Base-by-base conservation (phyloP, 1,139 yeast genomes). In the Diutina mesorugosa region DNA sequence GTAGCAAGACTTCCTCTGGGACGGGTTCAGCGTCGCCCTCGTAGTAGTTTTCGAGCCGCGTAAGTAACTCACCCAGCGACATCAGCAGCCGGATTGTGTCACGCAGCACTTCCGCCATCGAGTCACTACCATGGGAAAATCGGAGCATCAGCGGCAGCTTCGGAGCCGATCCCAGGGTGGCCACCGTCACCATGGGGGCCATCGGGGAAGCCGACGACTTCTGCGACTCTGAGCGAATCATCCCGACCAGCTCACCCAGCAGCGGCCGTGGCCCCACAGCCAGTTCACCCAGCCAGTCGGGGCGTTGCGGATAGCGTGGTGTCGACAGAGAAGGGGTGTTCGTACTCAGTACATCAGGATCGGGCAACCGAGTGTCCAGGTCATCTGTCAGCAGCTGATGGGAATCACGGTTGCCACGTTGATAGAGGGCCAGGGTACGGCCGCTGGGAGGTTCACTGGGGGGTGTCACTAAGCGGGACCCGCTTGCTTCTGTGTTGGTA, bases 51-150 rank as follows among this genome's bases (percentile, higher is more conserved):
- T 47, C 51, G 7, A 47, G 21, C 9, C 51, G 51, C 12, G 51
- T 47, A n/a, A 47, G 38, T n/a, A 47, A 47, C 30, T 47, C 51
- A 4, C 51, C 51, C 51, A 47, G 51, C 18, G 51, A 47, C 51
- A 47, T 47, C 51, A 47, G 51, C 16, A 30, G 30, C 4, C 51
- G 51, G n/a, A 47, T 16, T 18, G 51, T 47, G 6, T 47, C 38
- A 38, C 51, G 51, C 16, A 30, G 35, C 29, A n/a, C 16, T 35
- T 35, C 41, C n/a, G 41, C 41, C 5, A 35, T 35, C n/a, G 50
- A 47, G 14, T 47, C 50, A 10, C 29, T 28, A 16, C 38, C 38
- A 21, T 30, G 29, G 9, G 51, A 47, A 29, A 47, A 47, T 7
- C 51, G 35, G 8, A 47, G 38, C 51, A 47, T 47, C 51, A 47